These are phyloP conservation scores for Xerophyta viscosa DNA, from an alignment of 106 monocot genomes.

Conservation along the genomic window DNA sequence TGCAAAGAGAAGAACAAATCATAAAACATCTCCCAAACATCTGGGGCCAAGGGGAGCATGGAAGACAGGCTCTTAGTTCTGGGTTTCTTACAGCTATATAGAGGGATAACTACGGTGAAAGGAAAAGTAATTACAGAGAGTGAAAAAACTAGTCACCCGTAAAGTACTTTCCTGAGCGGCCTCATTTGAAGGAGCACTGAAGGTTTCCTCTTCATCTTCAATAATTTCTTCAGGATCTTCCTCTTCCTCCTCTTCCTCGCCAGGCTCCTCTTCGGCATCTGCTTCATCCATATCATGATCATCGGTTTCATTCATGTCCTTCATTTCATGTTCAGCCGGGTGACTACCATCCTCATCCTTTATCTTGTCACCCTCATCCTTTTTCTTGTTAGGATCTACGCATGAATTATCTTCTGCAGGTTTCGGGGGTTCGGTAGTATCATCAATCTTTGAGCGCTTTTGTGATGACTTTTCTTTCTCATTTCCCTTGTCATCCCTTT, in stretches of 20 bases:
- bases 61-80: no score
- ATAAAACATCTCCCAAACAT: no score
- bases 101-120: no score
- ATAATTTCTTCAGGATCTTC: conserved; percentile 68
- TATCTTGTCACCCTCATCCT: conserved; percentile 10
- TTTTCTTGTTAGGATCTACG: conserved; percentile 12
- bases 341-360: conserved; percentile 4
- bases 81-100: no score
- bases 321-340: conserved; percentile 2
- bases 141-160: no score
- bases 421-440: conserved; percentile 10
- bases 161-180: conserved; percentile 6
- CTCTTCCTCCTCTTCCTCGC: conserved; percentile 75
- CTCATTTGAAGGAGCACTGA: conserved; percentile 17
- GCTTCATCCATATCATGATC: conserved; percentile 14
- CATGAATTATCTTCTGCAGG: conserved; percentile 1
- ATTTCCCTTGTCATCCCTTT: conserved; percentile 40
- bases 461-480: conserved; percentile 15
- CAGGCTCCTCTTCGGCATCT: conserved; percentile 28
- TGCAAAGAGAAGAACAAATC: conserved; percentile 1
- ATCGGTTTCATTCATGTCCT: conserved; percentile 14
- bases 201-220: conserved; percentile 42
- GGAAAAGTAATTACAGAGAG: no score
- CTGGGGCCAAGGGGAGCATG: no score
- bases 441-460: conserved; percentile 47